Conservation (phyloP, 225 moss, liverwort and hornwort genomes). For the Anthoceros angustus region DNA sequence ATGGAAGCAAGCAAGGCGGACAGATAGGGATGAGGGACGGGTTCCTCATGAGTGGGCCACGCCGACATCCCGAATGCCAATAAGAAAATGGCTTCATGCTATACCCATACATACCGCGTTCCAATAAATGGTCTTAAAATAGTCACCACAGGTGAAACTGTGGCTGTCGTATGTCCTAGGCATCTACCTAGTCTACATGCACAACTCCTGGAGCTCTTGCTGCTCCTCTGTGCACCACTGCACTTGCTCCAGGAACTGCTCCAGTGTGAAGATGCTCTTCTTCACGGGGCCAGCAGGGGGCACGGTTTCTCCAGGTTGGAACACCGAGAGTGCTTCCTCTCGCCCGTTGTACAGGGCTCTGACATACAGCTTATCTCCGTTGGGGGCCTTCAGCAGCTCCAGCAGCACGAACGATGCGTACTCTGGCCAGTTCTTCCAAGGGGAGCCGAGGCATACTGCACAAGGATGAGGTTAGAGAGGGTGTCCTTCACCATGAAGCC, state of each 20-base stretch:
- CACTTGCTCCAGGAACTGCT: neutral
- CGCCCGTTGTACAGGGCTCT: neutral
- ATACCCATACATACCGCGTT: too few species aligned
- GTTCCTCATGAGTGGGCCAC: neutral
- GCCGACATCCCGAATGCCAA: neutral
- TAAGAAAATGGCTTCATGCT: neutral
- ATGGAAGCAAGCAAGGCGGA: too few species aligned
- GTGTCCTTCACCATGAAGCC: neutral
- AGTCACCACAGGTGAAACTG: too few species aligned
- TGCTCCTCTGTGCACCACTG: neutral
- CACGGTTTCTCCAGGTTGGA: neutral
- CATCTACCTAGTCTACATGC: neutral
- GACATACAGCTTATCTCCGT: neutral
- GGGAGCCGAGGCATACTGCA: constrained; percentile 3
- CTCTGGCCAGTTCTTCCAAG: constrained; percentile 6
- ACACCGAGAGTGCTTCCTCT: neutral
- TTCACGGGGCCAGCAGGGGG: neutral
- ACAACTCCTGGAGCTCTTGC: neutral
- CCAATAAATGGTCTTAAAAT: too few species aligned
- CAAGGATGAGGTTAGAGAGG: neutral
- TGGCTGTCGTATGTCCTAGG: too few species aligned
- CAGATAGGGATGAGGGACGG: neutral
- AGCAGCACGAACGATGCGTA: constrained; percentile 4
- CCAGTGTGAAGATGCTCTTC: neutral
- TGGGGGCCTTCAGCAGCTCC: neutral